Conservation (phyloP, 176 grass and related monocot genomes). For the Triticum dicoccoides region DNA sequence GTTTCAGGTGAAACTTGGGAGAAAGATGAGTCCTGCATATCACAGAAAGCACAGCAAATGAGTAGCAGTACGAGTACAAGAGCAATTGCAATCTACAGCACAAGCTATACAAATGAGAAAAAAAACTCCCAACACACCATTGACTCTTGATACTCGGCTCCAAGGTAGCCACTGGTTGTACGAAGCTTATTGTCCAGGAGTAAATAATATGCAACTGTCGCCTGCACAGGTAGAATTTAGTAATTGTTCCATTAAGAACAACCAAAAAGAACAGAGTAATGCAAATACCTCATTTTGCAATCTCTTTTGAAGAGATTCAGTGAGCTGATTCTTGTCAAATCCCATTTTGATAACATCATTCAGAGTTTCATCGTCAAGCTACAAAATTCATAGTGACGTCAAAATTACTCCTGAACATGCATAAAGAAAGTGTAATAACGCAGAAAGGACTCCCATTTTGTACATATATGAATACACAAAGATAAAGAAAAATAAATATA, state of each 20-base stretch:
- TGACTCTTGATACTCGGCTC: conserved; percentile 78
- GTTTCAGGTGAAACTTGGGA: conserved; percentile 48
- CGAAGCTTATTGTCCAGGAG: conserved; percentile 86
- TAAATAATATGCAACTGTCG: conserved; percentile 95
- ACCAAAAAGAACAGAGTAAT: neutral
- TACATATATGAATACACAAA: neutral
- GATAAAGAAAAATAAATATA: neutral
- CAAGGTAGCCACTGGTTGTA: conserved; percentile 77
- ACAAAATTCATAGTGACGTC: conserved; percentile 30
- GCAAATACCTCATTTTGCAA: conserved; percentile 81
- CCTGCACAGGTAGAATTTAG: conserved; percentile 43
- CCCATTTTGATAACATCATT: conserved; percentile 89
- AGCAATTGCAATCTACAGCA: neutral
- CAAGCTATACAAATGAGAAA: neutral
- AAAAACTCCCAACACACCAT: conserved; percentile 44
- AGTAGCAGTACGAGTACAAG: conserved; percentile 3
- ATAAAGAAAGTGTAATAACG: neutral
- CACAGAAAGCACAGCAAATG: conserved; percentile 24
- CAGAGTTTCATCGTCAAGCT: conserved; percentile 81
- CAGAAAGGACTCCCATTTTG: neutral
- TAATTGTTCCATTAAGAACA: conserved; percentile 20
- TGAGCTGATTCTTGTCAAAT: conserved; percentile 69
- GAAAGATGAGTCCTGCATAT: conserved; percentile 51
- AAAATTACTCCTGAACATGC: conserved; percentile 17
- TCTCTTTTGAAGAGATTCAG: conserved; percentile 78